Conservation (phyloP, 495 filamentous ascomycete species). For the Chaetomidium leptoderma region DNA sequence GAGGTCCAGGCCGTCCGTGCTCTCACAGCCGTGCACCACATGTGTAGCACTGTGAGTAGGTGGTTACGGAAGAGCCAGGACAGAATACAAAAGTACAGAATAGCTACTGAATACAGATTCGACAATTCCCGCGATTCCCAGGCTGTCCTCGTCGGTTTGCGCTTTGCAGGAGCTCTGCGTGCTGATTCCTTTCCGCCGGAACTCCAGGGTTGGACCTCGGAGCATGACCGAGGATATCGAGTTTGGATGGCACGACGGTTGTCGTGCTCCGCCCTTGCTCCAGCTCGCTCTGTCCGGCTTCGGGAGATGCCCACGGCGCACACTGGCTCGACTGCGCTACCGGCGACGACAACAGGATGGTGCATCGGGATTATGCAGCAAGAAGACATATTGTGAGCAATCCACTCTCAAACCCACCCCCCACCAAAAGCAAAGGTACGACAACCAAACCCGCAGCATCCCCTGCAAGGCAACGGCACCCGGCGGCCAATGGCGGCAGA, state of each 20-base stretch:
- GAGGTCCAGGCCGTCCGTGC: no score
- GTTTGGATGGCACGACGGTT: background rate
- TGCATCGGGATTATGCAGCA: slow-evolving; percentile 18
- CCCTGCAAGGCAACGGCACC: slow-evolving; percentile 13
- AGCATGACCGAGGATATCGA: background rate
- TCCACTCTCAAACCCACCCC: slow-evolving; percentile 8
- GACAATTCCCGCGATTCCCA: no score
- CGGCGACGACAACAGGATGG: slow-evolving; percentile 9
- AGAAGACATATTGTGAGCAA: background rate
- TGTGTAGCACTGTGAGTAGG: background rate
- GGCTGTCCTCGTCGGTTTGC: background rate
- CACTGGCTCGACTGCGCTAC: slow-evolving; percentile 14
- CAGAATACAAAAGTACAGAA: no score
- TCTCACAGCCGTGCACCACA: background rate
- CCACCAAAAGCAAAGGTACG: slow-evolving; percentile 17
- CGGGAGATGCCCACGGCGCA: background rate
- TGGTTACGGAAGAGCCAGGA: no score
- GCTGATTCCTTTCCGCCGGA: background rate
- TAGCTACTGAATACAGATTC: no score
- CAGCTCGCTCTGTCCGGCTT: slow-evolving; percentile 1
- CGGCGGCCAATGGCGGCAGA: slow-evolving; percentile 24
- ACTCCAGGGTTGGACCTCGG: background rate
- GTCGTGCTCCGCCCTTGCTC: background rate
- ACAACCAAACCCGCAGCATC: slow-evolving; percentile 11
- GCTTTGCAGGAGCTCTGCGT: background rate